Evolutionary conservation across 148 eudicot genomes (phyloP), one percentile per base, ranked within the genome.

Genomic region (Diospyros lotus): DNA sequence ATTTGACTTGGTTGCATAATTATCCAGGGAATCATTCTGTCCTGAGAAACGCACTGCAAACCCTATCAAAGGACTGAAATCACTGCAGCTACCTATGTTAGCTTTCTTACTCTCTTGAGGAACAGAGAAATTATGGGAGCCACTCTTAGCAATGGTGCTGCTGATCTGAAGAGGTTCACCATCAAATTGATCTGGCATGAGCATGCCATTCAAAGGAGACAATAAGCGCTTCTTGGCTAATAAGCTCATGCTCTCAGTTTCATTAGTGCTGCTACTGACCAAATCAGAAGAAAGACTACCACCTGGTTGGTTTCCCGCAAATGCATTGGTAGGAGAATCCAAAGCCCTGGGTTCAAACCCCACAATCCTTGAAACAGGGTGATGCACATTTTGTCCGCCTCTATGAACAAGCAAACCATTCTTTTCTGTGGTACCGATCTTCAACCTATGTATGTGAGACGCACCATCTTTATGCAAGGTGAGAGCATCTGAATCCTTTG

Each of bases 281-380:
- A 64, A 73, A 53, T 72, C 58, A 77, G 86, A 75, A 70, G 84
- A 79, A 43, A 69, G 79, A 73, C 52, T 51, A 54, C 28, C 61
- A 9, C 66, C 71, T 61, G 8, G 66, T 40, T 68, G 78, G 69
- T 59, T 51, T 65, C 14, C 66, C 73, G 65, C 60, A 9, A 12
- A 69, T 74, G 69, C 71, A 79, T 45, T 54, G 42, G 66, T 67
- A 42, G 61, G 4, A 48, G 58, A 46, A 75, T 75, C 77, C 75
- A 76, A 78, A 46, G 72, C 74, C 73, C 77, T 58, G 71, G 85
- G 84, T 61, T 84, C 76, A 74, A 91, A 89, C 56, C 97, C 93
- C 74, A 91, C 84, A 76, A 87, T 81, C 75, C 93, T 88, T 60
- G 91, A 79, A 66, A 76, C 77, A 79, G 93, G 89, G 75, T 74